phyloP scores from a whole-genome alignment of 1,139 yeast genomes.

The Kodamaea sp. region DNA sequence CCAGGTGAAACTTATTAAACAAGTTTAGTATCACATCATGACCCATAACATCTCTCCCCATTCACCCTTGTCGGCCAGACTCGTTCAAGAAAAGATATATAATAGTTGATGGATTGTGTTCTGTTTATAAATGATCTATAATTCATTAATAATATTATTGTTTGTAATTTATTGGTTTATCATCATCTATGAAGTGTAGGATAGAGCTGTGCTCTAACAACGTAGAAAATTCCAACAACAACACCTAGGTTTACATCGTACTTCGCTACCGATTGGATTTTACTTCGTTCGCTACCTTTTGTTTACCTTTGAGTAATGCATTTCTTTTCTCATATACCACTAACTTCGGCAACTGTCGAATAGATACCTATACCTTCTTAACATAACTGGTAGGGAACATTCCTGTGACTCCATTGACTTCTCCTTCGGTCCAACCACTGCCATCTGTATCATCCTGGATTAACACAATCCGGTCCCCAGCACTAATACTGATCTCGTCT shows the following conservation, averaged over 20 bases:
- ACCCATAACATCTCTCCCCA: background rate
- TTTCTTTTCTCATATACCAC: no score
- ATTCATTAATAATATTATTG: constrained; percentile 4
- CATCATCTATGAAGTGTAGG: no score
- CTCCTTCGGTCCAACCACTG: constrained; percentile 97
- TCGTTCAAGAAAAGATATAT: background rate
- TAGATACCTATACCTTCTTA: constrained; percentile 32
- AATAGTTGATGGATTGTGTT: background rate
- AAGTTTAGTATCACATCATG: constrained; percentile 5
- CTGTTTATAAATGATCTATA: background rate
- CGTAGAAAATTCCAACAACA: no score
- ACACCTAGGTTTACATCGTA: no score
- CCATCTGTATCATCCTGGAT: constrained; percentile 73
- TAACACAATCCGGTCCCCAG: constrained; percentile 76
- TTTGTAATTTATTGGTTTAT: no score
- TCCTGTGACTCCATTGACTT: constrained; percentile 69
- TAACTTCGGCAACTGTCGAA: no score
- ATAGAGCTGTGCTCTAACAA: no score
- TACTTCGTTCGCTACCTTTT: no score
- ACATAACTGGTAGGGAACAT: constrained; percentile 83
- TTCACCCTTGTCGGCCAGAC: no score
- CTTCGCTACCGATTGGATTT: no score
- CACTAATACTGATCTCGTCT: constrained; percentile 71
- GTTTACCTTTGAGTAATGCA: no score
- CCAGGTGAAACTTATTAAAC: constrained; percentile 61